Base-by-base conservation (phyloP, 148 eudicot species). In the Hydrangea macrophylla region DNA sequence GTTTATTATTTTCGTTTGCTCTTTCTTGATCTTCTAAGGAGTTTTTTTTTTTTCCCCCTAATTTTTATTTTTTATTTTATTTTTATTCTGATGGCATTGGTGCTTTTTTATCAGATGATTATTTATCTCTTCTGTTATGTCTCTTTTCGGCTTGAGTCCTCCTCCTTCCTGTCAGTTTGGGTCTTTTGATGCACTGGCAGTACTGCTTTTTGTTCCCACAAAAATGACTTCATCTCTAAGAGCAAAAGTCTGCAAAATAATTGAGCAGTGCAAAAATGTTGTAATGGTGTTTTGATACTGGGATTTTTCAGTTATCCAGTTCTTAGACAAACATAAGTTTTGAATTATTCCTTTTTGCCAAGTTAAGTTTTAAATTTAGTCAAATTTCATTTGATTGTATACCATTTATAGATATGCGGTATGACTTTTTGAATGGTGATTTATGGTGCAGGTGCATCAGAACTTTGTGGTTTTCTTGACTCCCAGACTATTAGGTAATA, bases 381-480 rank as follows among this genome's bases (percentile, higher is more conserved):
- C 28, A 18, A 31, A 17, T 18, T 35, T 50, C 27, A 39, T 67
- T 31, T 67, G 13, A 28, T 45, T 55, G 13, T 36, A 39, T 24
- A 9, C 51, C 55, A 9, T 24, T 20, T 30, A 57, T 9, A 32
- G 30, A 65, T 37, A 35, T 56, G 13, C 48, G 50, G 27, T 70
- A 63, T 61, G 30, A 70, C 55, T 26, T 53, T 68, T 58, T 86
- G 62, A 76, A 60, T 64, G 70, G 67, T 75, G 48, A 71, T 58
- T 78, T 55, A 68, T 68, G 72, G 37, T 85, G 77, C 87, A 91
- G 97, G 96, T 85, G 97, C 97, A 37, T 71, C 76, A 15, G 84
- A 92, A 67, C 85, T 92, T 58, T 88, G 89, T 79, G 82, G 73
- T 37, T 82, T 89, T 70, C 90, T 92, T 23, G 88, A 92, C 60